phyloP scores from a whole-genome alignment of 495 filamentous ascomycete genomes.

The Neurospora terricola region DNA sequence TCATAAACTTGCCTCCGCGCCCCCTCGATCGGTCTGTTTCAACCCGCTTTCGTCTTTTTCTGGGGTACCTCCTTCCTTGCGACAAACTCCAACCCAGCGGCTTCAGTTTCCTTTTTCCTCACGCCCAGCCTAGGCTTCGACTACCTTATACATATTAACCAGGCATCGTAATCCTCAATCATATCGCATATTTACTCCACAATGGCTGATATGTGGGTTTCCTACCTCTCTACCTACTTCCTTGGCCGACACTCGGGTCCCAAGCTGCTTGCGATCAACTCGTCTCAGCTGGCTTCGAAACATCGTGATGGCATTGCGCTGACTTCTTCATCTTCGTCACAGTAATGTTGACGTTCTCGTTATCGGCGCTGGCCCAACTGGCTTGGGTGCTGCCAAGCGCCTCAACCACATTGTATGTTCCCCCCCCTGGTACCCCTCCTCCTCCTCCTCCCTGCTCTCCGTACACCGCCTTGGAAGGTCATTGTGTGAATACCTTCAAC shows the following conservation, averaged over 20 bases:
- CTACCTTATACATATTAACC: neutral
- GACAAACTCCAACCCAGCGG: neutral
- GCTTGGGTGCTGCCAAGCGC: constrained; percentile 93
- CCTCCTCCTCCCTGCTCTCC: constrained; percentile 9
- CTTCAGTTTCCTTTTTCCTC: neutral
- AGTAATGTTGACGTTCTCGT: constrained; percentile 95
- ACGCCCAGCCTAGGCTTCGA: neutral
- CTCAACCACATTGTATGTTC: constrained; percentile 82
- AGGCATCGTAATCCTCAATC: neutral
- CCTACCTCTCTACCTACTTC: neutral
- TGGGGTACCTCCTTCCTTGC: neutral
- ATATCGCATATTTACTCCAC: constrained; percentile 6
- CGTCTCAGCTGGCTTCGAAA: constrained; percentile 1
- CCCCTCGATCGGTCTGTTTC: neutral
- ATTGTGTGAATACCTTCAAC: constrained; percentile 1
- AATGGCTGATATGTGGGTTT: constrained; percentile 29
- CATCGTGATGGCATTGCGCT: constrained; percentile 8
- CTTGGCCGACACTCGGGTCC: neutral
- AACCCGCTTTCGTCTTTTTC: neutral
- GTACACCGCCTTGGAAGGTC: neutral
- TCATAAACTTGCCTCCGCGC: neutral
- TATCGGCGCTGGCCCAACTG: constrained; percentile 96
- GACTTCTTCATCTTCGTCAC: constrained; percentile 1
- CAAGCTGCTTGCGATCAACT: neutral
- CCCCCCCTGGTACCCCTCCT: constrained; percentile 7